Base-by-base conservation (phyloP, 768 basidiomycete species). In the Suillus subluteus region DNA sequence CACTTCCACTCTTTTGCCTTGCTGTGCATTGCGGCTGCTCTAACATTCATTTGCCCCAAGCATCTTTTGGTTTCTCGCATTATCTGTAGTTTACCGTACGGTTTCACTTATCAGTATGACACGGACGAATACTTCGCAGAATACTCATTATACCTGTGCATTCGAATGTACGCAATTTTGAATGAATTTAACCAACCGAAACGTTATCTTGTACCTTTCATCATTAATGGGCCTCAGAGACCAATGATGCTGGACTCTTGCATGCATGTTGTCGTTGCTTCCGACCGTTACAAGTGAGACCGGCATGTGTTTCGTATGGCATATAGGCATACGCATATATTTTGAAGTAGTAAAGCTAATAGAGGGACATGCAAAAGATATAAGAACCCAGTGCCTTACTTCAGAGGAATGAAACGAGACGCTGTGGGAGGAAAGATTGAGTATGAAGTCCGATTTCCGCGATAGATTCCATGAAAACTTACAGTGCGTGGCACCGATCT, bases 371-470 rank as follows among this genome's bases (percentile, higher is more conserved):
- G 75, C 63, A 66, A 63, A 65, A 65, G 73, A 68, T 72, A 66
- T 63, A 64, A 63, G 54, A 38, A 69, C 64, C 67, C 68, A 40
- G 48, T 64, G 65, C 73, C 81, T 87, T 95, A 98, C 88, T 97
- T 98, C 88, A 98, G 95, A 79, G 96, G 96, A 78, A 98, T 96
- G 83, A 92, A 92, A 75, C 91, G 89, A 76, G 91, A 94, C 64
- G 89, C 89, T 90, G 77, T 72, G 38, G 67, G 46, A 37, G 44
- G 37, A 23, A 12, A 21, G 61, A 30, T 30, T 61, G 18, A 61
- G 59, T 21, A 43, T 61, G 11, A 61, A 30, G 15, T 50, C 21
- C 35, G 4, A 54, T 15, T 43, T 48, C 23, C 26, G 12, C 11
- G 15, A 66, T 18, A 11, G 21, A 43, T 50, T 62, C 62, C 62